These are phyloP conservation scores for Cucurbita argyrosperma DNA, from an alignment of 306 rosid genomes.

Conservation along the genomic window DNA sequence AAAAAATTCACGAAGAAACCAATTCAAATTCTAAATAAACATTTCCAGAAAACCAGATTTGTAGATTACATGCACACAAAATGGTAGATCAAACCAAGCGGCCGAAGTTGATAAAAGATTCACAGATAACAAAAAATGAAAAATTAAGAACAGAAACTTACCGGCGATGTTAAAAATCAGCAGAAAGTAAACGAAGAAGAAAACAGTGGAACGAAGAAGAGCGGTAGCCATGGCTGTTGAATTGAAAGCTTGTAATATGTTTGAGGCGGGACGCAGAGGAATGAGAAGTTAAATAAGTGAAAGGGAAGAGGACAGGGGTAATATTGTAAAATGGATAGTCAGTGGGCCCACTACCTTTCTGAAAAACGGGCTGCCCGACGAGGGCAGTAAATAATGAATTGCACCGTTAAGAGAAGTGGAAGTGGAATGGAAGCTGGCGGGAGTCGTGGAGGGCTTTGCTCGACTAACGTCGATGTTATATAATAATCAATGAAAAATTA, in stretches of 20 bases:
- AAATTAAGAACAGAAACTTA: not conserved
- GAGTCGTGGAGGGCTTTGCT: not conserved
- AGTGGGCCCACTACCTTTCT: not conserved
- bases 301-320: constrained; percentile 1
- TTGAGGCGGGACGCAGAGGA: not conserved
- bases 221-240: not conserved
- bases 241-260: not conserved
- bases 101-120: not conserved
- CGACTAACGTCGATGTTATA: not conserved
- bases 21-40: not conserved
- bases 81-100: not conserved
- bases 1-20: not conserved
- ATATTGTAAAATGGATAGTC: not conserved
- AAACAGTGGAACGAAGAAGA: not conserved
- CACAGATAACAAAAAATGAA: not conserved
- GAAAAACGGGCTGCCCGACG: constrained; percentile 1
- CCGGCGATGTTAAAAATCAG: not conserved
- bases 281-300: not conserved
- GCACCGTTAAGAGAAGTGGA: not conserved
- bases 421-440: not conserved
- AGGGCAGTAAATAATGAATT: not conserved
- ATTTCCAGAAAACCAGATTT: not conserved
- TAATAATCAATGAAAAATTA: not conserved
- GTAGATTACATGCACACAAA: not conserved
- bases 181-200: not conserved